A percentile compares a stretch with the other conserved stretches of the same genome.
These are phyloP conservation scores for Earliella scabrosa DNA, from an alignment of 1,284 basidiomycete genomes.

Conservation along the genomic window DNA sequence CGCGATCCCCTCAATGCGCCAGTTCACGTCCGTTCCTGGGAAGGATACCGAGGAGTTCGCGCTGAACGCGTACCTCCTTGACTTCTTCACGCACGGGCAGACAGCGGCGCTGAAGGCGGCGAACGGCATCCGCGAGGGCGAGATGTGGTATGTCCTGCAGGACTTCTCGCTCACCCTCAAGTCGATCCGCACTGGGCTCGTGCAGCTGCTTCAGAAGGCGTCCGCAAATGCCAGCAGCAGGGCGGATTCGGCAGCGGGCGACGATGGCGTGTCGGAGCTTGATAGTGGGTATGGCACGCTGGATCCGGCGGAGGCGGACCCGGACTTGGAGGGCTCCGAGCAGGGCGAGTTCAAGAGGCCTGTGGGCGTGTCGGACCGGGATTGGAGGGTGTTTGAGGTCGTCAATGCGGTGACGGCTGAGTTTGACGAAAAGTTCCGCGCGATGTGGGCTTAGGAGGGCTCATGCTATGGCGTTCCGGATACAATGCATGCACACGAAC, in stretches of 20 bases:
- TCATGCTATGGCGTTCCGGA: background rate
- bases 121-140: constrained; percentile 61
- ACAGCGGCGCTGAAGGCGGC: constrained; percentile 48
- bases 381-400: constrained; percentile 63
- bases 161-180: constrained; percentile 57
- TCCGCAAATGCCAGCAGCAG: constrained; percentile 27
- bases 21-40: constrained; percentile 37
- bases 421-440: constrained; percentile 48
- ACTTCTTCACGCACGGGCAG: constrained; percentile 72
- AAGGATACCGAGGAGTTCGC: constrained; percentile 34
- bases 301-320: constrained; percentile 35
- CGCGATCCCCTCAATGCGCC: constrained; percentile 58
- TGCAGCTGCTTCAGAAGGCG: constrained; percentile 47
- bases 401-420: constrained; percentile 48
- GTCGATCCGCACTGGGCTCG: constrained; percentile 43
- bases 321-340: constrained; percentile 33
- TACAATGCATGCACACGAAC: background rate
- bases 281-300: constrained; percentile 42
- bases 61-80: constrained; percentile 67
- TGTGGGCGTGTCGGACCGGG: constrained; percentile 43
- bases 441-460: constrained; percentile 45
- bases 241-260: constrained; percentile 26
- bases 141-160: constrained; percentile 66
- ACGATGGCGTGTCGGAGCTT: constrained; percentile 26
- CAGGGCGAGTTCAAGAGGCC: constrained; percentile 37